Evolutionary conservation across 768 basidiomycete species (phyloP), one percentile per base, ranked within the genome.

Genomic region (Suillus fuscotomentosus): DNA sequence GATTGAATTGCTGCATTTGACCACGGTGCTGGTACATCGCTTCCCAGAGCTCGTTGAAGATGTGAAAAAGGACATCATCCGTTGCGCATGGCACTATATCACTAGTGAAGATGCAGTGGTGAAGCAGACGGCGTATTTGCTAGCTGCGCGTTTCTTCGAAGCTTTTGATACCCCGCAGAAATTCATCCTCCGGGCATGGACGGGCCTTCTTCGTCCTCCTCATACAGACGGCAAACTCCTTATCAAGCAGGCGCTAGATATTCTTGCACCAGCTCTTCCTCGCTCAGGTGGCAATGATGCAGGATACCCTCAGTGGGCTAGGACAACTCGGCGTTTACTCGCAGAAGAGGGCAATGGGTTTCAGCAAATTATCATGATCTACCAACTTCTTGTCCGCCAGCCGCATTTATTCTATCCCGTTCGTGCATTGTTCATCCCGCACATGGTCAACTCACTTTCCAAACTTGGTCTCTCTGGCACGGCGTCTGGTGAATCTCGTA

Each of bases 361-460:
- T 55, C 79, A 84, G 51, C 86, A 95, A 65, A 84, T 91, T 61
- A 87, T 90, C 65, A 83, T 84, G 66, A 91, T 98, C 60, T 99
- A 97, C 73, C 91, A 96, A 66, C 86, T 99, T 61, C 90, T 99
- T 63, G 89, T 94, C 66, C 91, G 94, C 65, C 95, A 98, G 65
- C 88, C 92, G 0, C 85, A 94, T 60, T 82, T 97, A 10, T 99
- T 98, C 78, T 99, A 91, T 80, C 89, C 93, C 48, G 93, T 95
- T 63, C 90, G 97, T 48, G 90, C 93, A 3, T 81, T 97, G 10
- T 99, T 98, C 77, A 86, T 98, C 15, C 91, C 95, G 0, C 92
- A 95, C 71, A 95, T 99, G 79, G 92, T 96, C 47, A 91, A 91
- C 70, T 93, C 92, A 11, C 81, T 99, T 67, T 84, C 84, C 61